Evolutionary conservation across 441 rosid genomes (phyloP), one percentile per base, ranked within the genome.

Genomic region (Brassica hybrid): DNA sequence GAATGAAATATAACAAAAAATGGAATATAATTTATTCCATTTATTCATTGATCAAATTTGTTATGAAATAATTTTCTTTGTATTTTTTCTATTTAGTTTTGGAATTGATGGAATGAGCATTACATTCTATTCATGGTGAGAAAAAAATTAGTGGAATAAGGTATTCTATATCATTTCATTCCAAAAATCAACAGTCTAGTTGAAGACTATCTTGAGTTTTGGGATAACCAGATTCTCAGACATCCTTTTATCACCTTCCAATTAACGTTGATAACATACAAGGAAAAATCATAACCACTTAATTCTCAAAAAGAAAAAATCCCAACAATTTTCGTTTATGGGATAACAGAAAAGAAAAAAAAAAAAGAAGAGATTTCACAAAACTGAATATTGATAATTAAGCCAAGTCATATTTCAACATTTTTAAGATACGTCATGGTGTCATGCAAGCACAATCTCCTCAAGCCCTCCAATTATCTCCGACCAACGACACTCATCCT

Each of bases 361-460:
- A 17, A 56, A 56, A 9, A 56, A 19, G 50, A 57, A 58, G 32
- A 58, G 63, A 58, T 58, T 21, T 21, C 32, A 11, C 21, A 10
- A 11, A 21, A 9, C n/a, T 58, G 25, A 45, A 45, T 7, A 54
- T 52, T 18, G 52, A 45, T 45, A 45, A 45, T 45, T 21, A 69
- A 50, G 68, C 36, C 10, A 67, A 45, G 7, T 66, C 61, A 48
- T 48, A 45, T 45, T 67, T 30, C 27, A 16, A 16, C 63, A 30
- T 5, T 13, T 48, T 7, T 34, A 13, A 71, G 38, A 7, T 27
- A 27, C 65, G 10, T 25, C 65, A n/a, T 18, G 77, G 67, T 92
- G 87, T 89, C 97, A 91, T 12, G 91, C 74, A 36, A 77, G 82
- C 73, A 87, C 91, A 23, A 91, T 80, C 73, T 93, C 94, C 21